Percentiles rank a stretch among this genome's conserved stretches.
Conservation (phyloP, 495 filamentous ascomycete species). For the Xylaria telfairii region DNA sequence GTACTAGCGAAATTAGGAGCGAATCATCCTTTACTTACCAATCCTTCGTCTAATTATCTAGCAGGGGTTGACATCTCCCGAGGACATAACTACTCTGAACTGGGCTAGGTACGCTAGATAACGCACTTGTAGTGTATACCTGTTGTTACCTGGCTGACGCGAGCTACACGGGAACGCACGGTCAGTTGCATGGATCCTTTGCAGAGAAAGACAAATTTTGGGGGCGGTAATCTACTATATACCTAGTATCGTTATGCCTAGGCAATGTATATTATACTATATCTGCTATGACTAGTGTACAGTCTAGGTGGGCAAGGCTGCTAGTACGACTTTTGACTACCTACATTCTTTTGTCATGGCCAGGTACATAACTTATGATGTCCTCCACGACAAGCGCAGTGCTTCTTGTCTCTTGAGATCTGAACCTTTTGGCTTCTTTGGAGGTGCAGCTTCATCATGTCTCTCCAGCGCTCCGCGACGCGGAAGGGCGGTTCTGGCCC, state of each 20-base stretch:
- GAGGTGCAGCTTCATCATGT: constrained; percentile 29
- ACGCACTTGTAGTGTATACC: neutral
- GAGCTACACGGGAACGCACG: constrained; percentile 1
- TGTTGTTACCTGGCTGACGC: neutral
- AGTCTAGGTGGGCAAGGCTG: neutral
- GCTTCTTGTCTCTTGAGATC: neutral
- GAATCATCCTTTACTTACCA: constrained; percentile 6
- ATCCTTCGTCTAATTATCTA: constrained; percentile 15
- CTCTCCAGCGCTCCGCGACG: constrained; percentile 38
- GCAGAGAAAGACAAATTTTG: neutral
- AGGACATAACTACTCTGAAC: neutral
- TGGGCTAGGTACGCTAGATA: neutral
- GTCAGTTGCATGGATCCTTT: neutral
- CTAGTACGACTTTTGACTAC: neutral
- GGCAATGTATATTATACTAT: constrained; percentile 3
- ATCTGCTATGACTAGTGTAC: neutral
- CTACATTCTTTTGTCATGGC: neutral
- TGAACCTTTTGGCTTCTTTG: neutral
- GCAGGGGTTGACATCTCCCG: neutral
- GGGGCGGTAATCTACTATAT: constrained; percentile 9
- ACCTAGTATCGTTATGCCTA: neutral
- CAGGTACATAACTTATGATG: constrained; percentile 20
- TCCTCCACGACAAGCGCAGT: neutral
- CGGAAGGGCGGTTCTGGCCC: constrained; percentile 36
- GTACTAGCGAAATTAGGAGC: constrained; percentile 18